Evolutionary conservation across 306 rosid genomes (phyloP).

Genomic region (Astragalus membranaceus): DNA sequence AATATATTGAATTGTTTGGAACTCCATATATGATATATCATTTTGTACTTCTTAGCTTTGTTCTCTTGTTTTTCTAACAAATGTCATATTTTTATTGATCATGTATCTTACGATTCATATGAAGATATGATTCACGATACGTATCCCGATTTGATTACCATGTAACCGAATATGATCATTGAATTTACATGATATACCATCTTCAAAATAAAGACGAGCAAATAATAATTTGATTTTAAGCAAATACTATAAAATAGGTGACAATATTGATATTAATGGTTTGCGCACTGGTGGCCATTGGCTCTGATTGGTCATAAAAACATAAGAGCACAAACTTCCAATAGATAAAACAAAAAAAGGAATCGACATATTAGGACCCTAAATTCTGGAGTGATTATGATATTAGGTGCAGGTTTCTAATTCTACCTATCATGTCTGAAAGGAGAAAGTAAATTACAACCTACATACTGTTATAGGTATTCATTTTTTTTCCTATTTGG

Average conservation of each 20-base stretch:
- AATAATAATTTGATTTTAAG: neutral
- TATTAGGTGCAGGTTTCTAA: neutral
- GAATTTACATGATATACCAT: neutral
- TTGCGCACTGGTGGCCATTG: neutral
- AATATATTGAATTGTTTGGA: no score
- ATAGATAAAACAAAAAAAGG: neutral
- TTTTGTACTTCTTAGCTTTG: no score
- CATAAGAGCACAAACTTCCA: neutral
- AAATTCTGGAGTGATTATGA: neutral
- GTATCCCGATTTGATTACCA: no score
- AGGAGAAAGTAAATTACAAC: neutral
- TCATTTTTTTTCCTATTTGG: neutral
- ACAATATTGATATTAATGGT: neutral
- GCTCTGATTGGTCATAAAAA: neutral
- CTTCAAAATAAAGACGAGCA: neutral
- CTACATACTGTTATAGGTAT: neutral
- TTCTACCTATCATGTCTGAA: neutral
- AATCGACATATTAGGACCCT: neutral
- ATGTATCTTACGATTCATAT: no score
- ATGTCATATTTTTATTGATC: no score
- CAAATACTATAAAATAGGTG: neutral
- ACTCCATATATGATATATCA: no score
- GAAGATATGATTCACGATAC: no score
- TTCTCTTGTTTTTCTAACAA: no score
- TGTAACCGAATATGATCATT: neutral